Evolutionary conservation across 345 rosid genomes (phyloP), one percentile per base, ranked within the genome.

Genomic region (Geranium brycei): DNA sequence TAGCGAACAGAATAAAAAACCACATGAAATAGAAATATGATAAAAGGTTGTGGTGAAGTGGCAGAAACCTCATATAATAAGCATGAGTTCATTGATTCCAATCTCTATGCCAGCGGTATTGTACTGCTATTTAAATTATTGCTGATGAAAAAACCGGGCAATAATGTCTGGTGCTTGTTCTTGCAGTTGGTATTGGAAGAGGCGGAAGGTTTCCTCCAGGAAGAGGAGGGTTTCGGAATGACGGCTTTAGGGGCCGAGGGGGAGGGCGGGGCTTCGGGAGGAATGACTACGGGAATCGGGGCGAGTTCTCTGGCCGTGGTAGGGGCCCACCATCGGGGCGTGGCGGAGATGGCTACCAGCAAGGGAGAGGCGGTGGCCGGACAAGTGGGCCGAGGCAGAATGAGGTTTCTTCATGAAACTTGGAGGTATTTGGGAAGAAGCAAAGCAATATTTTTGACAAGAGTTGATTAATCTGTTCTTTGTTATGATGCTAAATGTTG

Each of bases 211-310:
- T 59, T 57, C 30, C 73, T 19, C 17, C 56, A 3, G 65, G 65
- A 23, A 51, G 64, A 67, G 73, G 73, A 13, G 68, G 68, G 41
- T 53, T 64, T 60, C 32, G 73, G 60, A 70, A 38, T 5, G 73
- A 70, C 64, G 64, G 59, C 57, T 70, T 64, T 35, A 70, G 73
- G 60, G 68, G 64, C 19, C 73, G 73, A 11, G 65, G 73, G 1
- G 51, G 68, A 0, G 73, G 73, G 8, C 64, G 65, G 61, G 73
- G 68, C 17, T 70, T 58, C 14, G 73, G 61, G 30, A 70, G 73
- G 51, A 32, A 51, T 12, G 73, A 70, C 28, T 70, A 41, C 56
- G 56, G 68, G 59, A 41, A 17, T 31, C 73, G 65, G 13, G 68
- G 64, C n/a, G 73, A 70, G 57, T 64, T 70, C 51, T 31, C 40